Evolutionary conservation across 768 basidiomycete species (phyloP).

Genomic region (Obba rivulosa): DNA sequence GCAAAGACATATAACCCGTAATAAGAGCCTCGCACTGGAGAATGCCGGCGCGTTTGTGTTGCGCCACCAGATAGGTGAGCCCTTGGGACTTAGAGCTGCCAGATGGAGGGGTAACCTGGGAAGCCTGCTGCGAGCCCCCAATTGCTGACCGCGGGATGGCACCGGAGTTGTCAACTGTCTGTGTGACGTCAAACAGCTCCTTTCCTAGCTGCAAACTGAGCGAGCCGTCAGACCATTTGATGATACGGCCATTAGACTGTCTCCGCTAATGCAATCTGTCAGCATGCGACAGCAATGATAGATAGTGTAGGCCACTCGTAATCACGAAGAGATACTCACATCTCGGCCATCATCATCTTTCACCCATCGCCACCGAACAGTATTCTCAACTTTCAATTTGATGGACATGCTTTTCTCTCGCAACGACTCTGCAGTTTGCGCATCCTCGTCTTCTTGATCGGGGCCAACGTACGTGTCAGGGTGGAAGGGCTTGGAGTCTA

Average conservation of each 20-base stretch:
- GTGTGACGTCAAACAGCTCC: slow-evolving; percentile 88
- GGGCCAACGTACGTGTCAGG: slow-evolving; percentile 79
- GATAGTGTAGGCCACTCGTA: neutral
- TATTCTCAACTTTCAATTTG: slow-evolving; percentile 89
- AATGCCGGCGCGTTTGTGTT: slow-evolving; percentile 80
- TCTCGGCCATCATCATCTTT: slow-evolving; percentile 70
- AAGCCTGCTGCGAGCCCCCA: slow-evolving; percentile 34
- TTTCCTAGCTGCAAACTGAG: slow-evolving; percentile 88
- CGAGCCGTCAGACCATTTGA: slow-evolving; percentile 95
- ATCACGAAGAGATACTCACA: slow-evolving; percentile 43
- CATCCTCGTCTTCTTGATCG: slow-evolving; percentile 70
- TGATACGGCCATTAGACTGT: slow-evolving; percentile 86
- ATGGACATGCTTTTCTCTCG: slow-evolving; percentile 80
- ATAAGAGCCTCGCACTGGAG: slow-evolving; percentile 83
- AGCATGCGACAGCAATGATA: neutral
- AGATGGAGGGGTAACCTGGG: slow-evolving; percentile 18
- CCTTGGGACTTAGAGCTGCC: slow-evolving; percentile 53
- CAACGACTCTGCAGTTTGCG: slow-evolving; percentile 49
- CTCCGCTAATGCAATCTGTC: slow-evolving; percentile 44
- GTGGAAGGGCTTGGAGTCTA: slow-evolving; percentile 88
- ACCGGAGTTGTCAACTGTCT: slow-evolving; percentile 74
- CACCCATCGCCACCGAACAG: slow-evolving; percentile 92
- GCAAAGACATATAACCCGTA: slow-evolving; percentile 78
- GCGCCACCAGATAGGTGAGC: slow-evolving; percentile 84
- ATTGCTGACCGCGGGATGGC: slow-evolving; percentile 55